phyloP scores from a whole-genome alignment of 2,329 filamentous ascomycete genomes.

The Elsinoe necatrix region DNA sequence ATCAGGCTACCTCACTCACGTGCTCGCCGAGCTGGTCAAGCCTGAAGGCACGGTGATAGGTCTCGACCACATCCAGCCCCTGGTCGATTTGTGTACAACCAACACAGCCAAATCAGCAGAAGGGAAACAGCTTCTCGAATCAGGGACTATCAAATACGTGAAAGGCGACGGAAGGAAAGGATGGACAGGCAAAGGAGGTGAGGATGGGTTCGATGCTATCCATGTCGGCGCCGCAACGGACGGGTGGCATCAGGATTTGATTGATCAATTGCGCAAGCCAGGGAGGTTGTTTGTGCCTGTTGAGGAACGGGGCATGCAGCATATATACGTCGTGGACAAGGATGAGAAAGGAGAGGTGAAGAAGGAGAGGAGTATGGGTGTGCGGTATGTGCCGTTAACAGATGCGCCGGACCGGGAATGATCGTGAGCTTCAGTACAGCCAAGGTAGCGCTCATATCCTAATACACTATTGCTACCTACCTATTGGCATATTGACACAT shows the following conservation, averaged over 20 bases:
- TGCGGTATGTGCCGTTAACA: slow-evolving; percentile 69
- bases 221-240: slow-evolving; percentile 85
- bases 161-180: slow-evolving; percentile 55
- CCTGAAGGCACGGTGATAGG: slow-evolving; percentile 39
- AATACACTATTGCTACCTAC: background rate
- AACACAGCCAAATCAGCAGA: slow-evolving; percentile 39
- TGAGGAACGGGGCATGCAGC: slow-evolving; percentile 48
- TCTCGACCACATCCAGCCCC: slow-evolving; percentile 42
- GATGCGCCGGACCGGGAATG: slow-evolving; percentile 57
- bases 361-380: slow-evolving; percentile 57
- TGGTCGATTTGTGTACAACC: slow-evolving; percentile 33
- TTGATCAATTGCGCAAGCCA: slow-evolving; percentile 69
- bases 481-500: background rate
- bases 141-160: slow-evolving; percentile 60
- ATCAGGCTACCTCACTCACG: slow-evolving; percentile 71
- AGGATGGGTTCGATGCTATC: slow-evolving; percentile 73
- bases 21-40: slow-evolving; percentile 69
- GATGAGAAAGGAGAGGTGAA: slow-evolving; percentile 53
- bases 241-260: slow-evolving; percentile 60
- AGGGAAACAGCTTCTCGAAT: slow-evolving; percentile 50
- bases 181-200: slow-evolving; percentile 38
- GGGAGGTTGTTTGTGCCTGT: slow-evolving; percentile 77
- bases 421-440: slow-evolving; percentile 9
- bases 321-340: slow-evolving; percentile 69
- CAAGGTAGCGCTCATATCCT: no score